Conservation (phyloP, 1,284 basidiomycete species). For the Amylostereum areolatum region DNA sequence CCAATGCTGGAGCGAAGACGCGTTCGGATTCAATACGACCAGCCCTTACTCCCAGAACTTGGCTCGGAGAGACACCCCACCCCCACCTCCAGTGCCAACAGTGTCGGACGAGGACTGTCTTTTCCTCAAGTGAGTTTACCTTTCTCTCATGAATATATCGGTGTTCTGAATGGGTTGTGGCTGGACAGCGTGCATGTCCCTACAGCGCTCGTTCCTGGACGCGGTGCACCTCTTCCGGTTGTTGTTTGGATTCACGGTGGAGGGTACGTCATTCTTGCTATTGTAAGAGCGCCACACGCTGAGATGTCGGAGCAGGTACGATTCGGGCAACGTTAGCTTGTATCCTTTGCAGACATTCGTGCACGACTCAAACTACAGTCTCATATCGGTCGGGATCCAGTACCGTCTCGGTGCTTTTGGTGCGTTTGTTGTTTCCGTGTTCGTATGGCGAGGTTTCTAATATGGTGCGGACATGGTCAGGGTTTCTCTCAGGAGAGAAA, state of each 20-base stretch:
- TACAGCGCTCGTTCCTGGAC: not conserved
- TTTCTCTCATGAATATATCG: not conserved
- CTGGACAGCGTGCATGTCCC: slow-evolving; percentile 1
- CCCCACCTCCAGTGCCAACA: too few species aligned
- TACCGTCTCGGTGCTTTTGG: slow-evolving; percentile 38
- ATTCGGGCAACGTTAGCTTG: slow-evolving; percentile 1
- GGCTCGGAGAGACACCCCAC: too few species aligned
- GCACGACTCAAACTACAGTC: slow-evolving; percentile 17
- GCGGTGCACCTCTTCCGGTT: slow-evolving; percentile 21
- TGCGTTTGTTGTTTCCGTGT: slow-evolving; percentile 6
- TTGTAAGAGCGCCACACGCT: not conserved
- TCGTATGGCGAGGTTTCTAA: not conserved
- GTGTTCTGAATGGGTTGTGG: not conserved
- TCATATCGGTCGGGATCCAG: slow-evolving; percentile 32
- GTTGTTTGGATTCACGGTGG: slow-evolving; percentile 39
- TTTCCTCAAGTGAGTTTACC: slow-evolving; percentile 31
- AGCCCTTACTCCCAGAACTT: too few species aligned
- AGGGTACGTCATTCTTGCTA: slow-evolving; percentile 13
- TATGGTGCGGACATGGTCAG: too few species aligned
- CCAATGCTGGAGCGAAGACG: slow-evolving; percentile 1
- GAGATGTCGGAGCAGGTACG: too few species aligned
- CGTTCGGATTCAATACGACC: too few species aligned
- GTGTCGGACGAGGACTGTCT: slow-evolving; percentile 30
- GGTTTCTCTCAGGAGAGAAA: slow-evolving; percentile 22
- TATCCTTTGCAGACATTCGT: slow-evolving; percentile 10